These are phyloP conservation scores for Pythium diclinum DNA, from an alignment of 352 stramenopile genomes.

Conservation along the genomic window DNA sequence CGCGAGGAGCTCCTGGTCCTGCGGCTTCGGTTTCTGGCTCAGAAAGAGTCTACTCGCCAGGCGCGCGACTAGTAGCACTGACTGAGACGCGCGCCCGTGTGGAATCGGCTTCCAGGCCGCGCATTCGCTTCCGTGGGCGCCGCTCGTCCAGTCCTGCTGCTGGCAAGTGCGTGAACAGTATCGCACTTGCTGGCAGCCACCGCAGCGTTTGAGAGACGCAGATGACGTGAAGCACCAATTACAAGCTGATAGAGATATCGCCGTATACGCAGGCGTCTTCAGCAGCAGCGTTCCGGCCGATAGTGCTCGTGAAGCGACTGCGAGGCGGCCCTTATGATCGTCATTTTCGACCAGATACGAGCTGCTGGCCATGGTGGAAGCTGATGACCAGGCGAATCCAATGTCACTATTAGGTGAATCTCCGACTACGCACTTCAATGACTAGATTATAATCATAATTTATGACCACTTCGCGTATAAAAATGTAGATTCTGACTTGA, in stretches of 20 bases:
- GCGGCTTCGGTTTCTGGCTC: not conserved
- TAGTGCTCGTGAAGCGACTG: slow-evolving; percentile 34
- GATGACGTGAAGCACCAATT: slow-evolving; percentile 44
- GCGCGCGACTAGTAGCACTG: slow-evolving; percentile 52
- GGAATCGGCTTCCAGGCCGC: slow-evolving; percentile 41
- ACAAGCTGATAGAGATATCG: slow-evolving; percentile 40
- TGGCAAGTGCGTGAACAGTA: slow-evolving; percentile 74
- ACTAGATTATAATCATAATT: not conserved
- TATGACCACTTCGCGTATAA: not conserved
- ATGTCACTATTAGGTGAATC: not conserved
- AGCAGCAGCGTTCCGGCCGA: slow-evolving; percentile 36
- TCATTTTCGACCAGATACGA: slow-evolving; percentile 23
- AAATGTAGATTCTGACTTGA: not conserved
- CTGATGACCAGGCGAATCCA: not conserved
- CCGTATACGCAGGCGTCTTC: slow-evolving; percentile 26
- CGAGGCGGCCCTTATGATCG: slow-evolving; percentile 42
- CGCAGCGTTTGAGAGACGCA: slow-evolving; percentile 38
- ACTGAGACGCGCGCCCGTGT: slow-evolving; percentile 28
- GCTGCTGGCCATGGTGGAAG: not conserved
- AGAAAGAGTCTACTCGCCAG: slow-evolving; percentile 40
- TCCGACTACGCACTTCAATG: not conserved
- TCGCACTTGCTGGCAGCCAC: slow-evolving; percentile 50
- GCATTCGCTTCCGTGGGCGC: slow-evolving; percentile 51
- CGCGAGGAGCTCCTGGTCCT: slow-evolving; percentile 7
- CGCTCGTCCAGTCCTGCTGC: slow-evolving; percentile 46